Evolutionary conservation across 306 rosid genomes (phyloP), one percentile per base, ranked within the genome.

Genomic region (Potentilla sterilis): DNA sequence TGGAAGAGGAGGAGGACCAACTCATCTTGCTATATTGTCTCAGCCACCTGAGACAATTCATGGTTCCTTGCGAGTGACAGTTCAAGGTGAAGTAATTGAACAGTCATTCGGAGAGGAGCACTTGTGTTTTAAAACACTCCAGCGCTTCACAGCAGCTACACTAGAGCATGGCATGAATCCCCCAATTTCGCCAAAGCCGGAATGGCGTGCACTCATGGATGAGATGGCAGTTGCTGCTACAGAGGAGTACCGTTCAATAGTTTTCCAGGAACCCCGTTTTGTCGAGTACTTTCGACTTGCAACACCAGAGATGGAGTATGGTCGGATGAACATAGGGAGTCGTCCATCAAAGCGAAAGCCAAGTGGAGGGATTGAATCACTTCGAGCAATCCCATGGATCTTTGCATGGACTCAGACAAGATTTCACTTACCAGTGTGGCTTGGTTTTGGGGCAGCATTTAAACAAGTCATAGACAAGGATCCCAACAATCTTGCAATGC

Each of bases 121-220:
- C 82, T 82, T 96, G 83, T 96, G 98, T 87, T 96, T 96, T 76
- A 85, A 98, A 75, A 92, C 99, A 57, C 97, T 96, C 62, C 99
- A 96, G 81, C 92, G 99, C 54, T 96, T 92, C 87, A 82, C 91
- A 7, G 98, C 99, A 1, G 99, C 99, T 14, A 96, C 99, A 16
- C 98, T 96, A 16, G 99, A 96, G 91, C 99, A 96, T n/a, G 99
- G 99, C 28, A 96, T 96, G 99, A 90, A 75, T 76, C 98, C 98
- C 52, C 99, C 99, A 1, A 86, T 90, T 75, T 83, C 99, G 0
- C 99, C 99, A 0, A 96, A 89, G 84, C 97, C 96, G 0, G 98
- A 89, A 81, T 96, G 99, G 99, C 97, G 99, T 3, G 94, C 97
- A 51, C 99, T 96, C 71, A 38, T 96, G 96, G 99, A 92, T 58